phyloP scores from a whole-genome alignment of 768 basidiomycete species.

The Rossbeevera mucosa region DNA sequence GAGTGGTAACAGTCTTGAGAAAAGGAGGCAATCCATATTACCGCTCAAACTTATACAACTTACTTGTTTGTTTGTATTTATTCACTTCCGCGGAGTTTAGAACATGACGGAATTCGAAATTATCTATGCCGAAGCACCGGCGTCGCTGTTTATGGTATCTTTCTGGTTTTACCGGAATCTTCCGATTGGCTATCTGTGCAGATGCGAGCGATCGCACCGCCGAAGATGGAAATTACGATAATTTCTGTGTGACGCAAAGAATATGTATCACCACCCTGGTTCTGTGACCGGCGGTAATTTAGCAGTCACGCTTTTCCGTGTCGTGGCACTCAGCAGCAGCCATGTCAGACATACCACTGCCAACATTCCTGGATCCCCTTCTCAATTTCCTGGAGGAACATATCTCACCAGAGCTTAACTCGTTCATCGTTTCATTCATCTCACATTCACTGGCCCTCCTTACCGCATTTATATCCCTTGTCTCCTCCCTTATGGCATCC shows the following conservation, averaged over 20 bases:
- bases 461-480: constrained; percentile 45
- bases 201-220: constrained; percentile 2
- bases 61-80: constrained; percentile 27
- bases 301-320: constrained; percentile 15
- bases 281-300: constrained; percentile 14
- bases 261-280: constrained; percentile 2
- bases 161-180: constrained; percentile 12
- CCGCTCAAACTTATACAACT: constrained; percentile 31
- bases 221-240: constrained; percentile 9
- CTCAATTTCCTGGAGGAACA: constrained; percentile 50
- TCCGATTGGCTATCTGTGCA: constrained; percentile 27
- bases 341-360: constrained; percentile 36
- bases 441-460: constrained; percentile 50
- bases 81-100: constrained; percentile 20
- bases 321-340: constrained; percentile 20
- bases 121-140: constrained; percentile 15
- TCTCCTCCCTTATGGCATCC: constrained; percentile 44
- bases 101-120: constrained; percentile 15
- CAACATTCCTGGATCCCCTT: constrained; percentile 49
- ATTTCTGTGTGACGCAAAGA: constrained; percentile 11
- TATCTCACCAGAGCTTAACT: constrained; percentile 55
- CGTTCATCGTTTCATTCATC: constrained; percentile 45
- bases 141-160: constrained; percentile 2
- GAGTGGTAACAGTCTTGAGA: constrained; percentile 22
- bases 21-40: constrained; percentile 16